Base-by-base conservation (phyloP, 2,329 filamentous ascomycete species). In the Aspergillus sp. region DNA sequence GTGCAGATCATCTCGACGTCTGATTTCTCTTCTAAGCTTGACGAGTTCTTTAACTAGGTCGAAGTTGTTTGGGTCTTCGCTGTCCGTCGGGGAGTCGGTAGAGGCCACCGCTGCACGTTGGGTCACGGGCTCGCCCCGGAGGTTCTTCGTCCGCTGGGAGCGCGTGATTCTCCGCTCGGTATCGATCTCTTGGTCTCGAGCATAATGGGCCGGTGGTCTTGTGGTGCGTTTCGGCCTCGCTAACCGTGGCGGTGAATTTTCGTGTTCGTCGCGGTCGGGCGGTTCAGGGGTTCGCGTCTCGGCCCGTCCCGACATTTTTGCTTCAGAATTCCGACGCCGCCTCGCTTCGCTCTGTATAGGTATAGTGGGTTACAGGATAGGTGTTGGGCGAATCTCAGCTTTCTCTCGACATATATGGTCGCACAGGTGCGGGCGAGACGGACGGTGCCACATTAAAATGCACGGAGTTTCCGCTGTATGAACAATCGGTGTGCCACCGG, bases 1-100 rank as follows among this genome's bases (percentile, higher is more conserved):
- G 11, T 64, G 47, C 17, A 57, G 16, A 7, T 59, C 48, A 45
- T 64, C 57, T 50, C 55, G 50, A 29, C 3, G 50, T 55, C 51
- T 59, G 48, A 64, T 63, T 19, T 64, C 58, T 46, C 5, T 53
- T 38, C 58, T 61, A 40, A 64, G 58, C 54, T 64, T 64, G 25
- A 42, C 25, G 5, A 64, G 19, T 42, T 63, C 57, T 40, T 51
- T 50, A 11, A 65, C 36, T 0, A 64, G 40, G 11, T 48, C 25
- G n/a, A 17, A 2, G 13, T 21, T 42, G n/a, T 54, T 17, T 1
- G 21, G 48, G 45, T 61, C 49, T 2, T 60, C 54, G 50, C 54
- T 55, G 50, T 58, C 54, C 2, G 47, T 49, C n/a, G 47, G 25
- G 19, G 53, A 47, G 34, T 59, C 47, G 40, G 60, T 56, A 34